Conservation (phyloP, 2,329 filamentous ascomycete species). For the Scopulariopsis brevicaulis region DNA sequence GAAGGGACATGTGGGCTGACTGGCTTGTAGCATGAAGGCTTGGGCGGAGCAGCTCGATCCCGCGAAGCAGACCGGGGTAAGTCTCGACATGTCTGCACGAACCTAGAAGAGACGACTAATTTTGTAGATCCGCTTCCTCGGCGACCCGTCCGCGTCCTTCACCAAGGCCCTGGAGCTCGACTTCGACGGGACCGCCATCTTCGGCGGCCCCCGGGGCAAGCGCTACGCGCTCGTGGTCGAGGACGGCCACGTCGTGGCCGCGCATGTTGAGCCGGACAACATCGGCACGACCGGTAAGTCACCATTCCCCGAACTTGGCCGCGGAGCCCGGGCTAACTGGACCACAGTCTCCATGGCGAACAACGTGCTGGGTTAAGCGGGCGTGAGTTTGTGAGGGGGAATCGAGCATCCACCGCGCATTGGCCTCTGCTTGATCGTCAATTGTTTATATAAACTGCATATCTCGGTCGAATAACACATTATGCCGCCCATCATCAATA, state of each 20-base stretch:
- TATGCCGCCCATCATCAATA: neutral
- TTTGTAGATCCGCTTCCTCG: conserved; percentile 75
- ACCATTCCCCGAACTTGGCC: neutral
- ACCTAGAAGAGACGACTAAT: neutral
- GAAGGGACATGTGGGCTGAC: neutral
- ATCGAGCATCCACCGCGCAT: neutral
- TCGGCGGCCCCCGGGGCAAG: conserved; percentile 76
- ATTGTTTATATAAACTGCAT: neutral
- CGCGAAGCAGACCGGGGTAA: conserved; percentile 60
- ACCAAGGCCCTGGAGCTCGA: conserved; percentile 72
- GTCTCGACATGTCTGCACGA: conserved; percentile 19
- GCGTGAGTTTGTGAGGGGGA: neutral
- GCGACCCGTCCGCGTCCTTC: conserved; percentile 69
- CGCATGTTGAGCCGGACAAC: conserved; percentile 80
- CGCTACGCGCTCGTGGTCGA: conserved; percentile 77
- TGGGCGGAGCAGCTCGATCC: conserved; percentile 75
- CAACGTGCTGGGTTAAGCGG: conserved; percentile 29
- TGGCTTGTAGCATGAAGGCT: conserved; percentile 63
- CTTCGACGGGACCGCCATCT: conserved; percentile 70
- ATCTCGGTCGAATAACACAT: neutral
- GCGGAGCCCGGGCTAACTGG: neutral
- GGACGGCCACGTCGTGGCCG: conserved; percentile 72
- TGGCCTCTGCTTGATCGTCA: neutral
- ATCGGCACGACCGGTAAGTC: conserved; percentile 64
- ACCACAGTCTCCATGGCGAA: conserved; percentile 37